phyloP scores from a whole-genome alignment of 2,329 filamentous ascomycete genomes.

The Stachybotrys chartarum region DNA sequence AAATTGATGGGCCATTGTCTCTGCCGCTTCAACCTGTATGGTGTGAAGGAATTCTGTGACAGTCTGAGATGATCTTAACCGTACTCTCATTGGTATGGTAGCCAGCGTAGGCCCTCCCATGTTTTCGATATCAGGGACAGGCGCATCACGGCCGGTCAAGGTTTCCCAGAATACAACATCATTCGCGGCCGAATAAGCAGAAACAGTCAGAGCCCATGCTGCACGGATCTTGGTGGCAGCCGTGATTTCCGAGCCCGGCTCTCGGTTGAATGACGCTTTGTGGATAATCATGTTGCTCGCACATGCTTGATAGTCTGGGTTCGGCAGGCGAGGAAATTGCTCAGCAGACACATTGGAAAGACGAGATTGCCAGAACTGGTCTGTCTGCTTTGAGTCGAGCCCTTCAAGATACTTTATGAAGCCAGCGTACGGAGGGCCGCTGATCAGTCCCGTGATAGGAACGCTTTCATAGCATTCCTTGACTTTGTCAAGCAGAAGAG shows the following conservation, averaged over 20 bases:
- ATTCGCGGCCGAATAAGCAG: conserved; percentile 7
- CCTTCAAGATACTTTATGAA: conserved; percentile 9
- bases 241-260: conserved; percentile 9
- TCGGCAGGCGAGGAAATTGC: conserved; percentile 13
- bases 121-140: conserved; percentile 10
- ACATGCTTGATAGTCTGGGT: conserved; percentile 7
- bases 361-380: conserved; percentile 10
- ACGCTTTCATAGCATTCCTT: conserved; percentile 8
- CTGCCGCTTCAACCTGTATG: conserved; percentile 8
- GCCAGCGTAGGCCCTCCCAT: conserved; percentile 11
- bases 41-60: conserved; percentile 4
- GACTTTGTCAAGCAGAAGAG: conserved; percentile 12
- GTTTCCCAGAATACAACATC: conserved; percentile 17
- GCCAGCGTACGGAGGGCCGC: conserved; percentile 3
- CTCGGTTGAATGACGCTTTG: not conserved
- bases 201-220: conserved; percentile 13
- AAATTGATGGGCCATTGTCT: conserved; percentile 2
- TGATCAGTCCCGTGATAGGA: not conserved
- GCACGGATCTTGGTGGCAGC: conserved; percentile 10
- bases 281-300: conserved; percentile 11
- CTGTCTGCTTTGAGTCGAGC: conserved; percentile 1
- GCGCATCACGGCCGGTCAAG: conserved; percentile 12
- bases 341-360: conserved; percentile 8
- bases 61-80: not conserved
- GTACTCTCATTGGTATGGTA: conserved; percentile 10